Base-by-base conservation (phyloP, 2,329 filamentous ascomycete genomes). In the Aspergillus fijiensis region DNA sequence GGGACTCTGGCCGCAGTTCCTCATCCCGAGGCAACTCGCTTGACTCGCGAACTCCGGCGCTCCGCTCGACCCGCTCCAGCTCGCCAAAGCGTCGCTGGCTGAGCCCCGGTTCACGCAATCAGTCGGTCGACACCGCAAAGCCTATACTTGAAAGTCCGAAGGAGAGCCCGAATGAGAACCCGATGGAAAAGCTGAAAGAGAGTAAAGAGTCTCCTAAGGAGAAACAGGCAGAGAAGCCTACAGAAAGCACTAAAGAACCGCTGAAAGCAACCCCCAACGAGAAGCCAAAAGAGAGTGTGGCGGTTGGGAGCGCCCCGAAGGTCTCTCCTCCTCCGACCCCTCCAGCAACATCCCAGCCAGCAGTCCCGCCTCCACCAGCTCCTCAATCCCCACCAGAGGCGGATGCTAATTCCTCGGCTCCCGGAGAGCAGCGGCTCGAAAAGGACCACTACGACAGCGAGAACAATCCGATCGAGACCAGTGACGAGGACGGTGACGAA, bases 391-490 rank as follows among this genome's bases (percentile, higher is more conserved):
- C 66, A 21, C 51, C 61, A 5, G 73, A 70, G 42, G 70, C 66
- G 11, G 72, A 71, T 29, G 69, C 76, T 45, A 79, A 79, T 52
- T 70, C 75, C 14, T 65, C 79, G 9, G 77, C 80, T 2, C 79
- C 80, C 27, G 80, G 77, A 10, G 81, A 82, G 42, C 77, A 81
- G 47, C 85, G 90, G 53, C 75, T 93, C 63, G 81, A 87, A 52
- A 91, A 91, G 72, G 87, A 89, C 68, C 86, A 89, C 49, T 87
- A 87, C 23, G 87, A 89, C 64, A 88, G 87, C 49, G 87, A 89
- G 60, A 82, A 89, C 54, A 72, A 74, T 51, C 79, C 80, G 2
- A 86, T 89, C 42, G 86, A 88, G 65, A 88, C 84, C 57, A 91
- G 87, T 68, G 89, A 91, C 12, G 89, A 91, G 39, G 79, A 79